A percentile compares a stretch with the other conserved stretches of the same genome.
Conservation (phyloP, 345 rosid genomes). For the Populus tremula region DNA sequence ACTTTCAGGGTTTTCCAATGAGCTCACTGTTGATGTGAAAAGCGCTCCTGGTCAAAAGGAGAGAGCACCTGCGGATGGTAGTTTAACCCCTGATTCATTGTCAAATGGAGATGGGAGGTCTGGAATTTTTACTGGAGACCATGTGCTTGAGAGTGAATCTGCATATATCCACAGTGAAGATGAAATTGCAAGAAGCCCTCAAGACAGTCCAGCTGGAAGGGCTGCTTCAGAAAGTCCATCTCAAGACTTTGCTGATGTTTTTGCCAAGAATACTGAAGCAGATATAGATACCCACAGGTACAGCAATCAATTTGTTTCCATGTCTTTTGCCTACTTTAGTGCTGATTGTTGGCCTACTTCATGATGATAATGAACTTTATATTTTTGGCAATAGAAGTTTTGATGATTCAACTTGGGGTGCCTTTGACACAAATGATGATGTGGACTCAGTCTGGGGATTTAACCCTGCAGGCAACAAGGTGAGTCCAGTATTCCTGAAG, state of each 20-base stretch:
- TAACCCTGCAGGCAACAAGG: constrained; percentile 64
- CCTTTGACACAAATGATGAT: constrained; percentile 87
- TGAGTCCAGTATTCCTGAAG: constrained; percentile 29
- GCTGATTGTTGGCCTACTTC: background rate
- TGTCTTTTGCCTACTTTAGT: background rate
- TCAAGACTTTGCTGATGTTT: constrained; percentile 56
- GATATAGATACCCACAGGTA: constrained; percentile 58
- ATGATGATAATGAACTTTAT: background rate
- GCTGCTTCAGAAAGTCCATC: constrained; percentile 61
- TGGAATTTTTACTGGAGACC: constrained; percentile 43
- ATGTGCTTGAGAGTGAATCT: constrained; percentile 56
- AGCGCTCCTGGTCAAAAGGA: constrained; percentile 43
- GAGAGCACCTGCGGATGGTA: constrained; percentile 49
- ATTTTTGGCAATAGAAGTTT: constrained; percentile 47
- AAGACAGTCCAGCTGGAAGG: constrained; percentile 66
- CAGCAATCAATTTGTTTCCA: background rate
- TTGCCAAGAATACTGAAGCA: constrained; percentile 56
- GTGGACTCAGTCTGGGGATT: constrained; percentile 93
- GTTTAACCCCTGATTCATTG: constrained; percentile 46
- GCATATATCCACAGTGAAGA: constrained; percentile 67
- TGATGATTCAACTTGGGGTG: constrained; percentile 94
- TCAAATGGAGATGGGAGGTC: constrained; percentile 49
- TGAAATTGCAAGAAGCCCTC: constrained; percentile 82
- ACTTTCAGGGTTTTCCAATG: constrained; percentile 79
- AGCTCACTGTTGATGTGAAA: constrained; percentile 56